These are phyloP conservation scores for Ceratocystis colombiana DNA, from an alignment of 2,329 filamentous ascomycete species.

Conservation along the genomic window DNA sequence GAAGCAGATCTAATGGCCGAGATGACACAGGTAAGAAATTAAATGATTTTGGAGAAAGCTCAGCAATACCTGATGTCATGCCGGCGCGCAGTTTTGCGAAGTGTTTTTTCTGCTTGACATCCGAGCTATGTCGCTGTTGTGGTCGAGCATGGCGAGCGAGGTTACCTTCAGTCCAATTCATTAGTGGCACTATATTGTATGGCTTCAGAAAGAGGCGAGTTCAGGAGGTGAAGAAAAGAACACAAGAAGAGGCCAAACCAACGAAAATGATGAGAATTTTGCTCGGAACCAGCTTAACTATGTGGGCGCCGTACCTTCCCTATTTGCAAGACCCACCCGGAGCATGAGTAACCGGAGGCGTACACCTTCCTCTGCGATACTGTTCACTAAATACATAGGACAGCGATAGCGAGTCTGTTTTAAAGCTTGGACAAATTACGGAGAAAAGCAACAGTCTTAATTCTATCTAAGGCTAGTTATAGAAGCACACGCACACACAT, in stretches of 20 bases:
- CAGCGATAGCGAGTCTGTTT: not conserved
- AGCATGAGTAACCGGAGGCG: not conserved
- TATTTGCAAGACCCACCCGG: not conserved
- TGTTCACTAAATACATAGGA: not conserved
- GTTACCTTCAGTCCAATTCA: constrained; percentile 38
- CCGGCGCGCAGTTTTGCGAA: constrained; percentile 30
- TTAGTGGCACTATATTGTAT: constrained; percentile 26
- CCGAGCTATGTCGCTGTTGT: constrained; percentile 32
- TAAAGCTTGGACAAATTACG: not conserved
- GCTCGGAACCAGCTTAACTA: not conserved
- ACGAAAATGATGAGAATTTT: not conserved
- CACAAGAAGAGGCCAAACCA: not conserved
- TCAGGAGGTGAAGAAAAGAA: not conserved
- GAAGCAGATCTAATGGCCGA: not conserved
- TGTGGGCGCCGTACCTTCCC: not conserved
- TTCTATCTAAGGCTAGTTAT: not conserved
- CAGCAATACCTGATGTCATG: not conserved
- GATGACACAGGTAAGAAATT: constrained; percentile 8
- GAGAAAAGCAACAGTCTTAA: not conserved
- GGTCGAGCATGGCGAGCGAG: constrained; percentile 34
- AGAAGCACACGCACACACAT: not conserved
- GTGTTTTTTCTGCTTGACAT: constrained; percentile 33
- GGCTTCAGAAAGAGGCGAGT: not conserved
- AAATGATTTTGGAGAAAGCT: constrained; percentile 13
- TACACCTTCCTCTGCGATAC: not conserved